These are phyloP conservation scores for Cytospora piceae DNA, from an alignment of 2,329 filamentous ascomycete species.

Conservation along the genomic window DNA sequence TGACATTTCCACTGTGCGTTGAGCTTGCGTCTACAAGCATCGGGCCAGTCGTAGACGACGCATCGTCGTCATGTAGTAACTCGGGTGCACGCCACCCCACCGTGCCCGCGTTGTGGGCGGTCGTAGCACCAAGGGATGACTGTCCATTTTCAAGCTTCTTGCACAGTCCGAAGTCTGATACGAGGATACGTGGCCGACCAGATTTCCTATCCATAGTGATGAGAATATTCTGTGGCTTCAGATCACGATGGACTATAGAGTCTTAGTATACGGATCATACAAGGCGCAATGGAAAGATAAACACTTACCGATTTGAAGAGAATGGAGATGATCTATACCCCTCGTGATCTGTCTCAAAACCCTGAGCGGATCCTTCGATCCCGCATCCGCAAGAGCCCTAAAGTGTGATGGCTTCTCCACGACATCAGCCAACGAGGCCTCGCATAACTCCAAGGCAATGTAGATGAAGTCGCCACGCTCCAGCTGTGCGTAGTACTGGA, in stretches of 20 bases:
- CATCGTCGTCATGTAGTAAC: conserved; percentile 80
- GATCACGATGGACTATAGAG: conserved; percentile 74
- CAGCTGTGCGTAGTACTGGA: conserved; percentile 93
- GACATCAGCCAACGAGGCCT: conserved; percentile 89
- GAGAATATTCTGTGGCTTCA: conserved; percentile 97
- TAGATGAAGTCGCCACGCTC: conserved; percentile 89
- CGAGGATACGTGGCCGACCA: conserved; percentile 79
- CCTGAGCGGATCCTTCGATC: conserved; percentile 75
- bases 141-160: conserved; percentile 96
- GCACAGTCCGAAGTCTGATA: conserved; percentile 96
- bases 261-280: background rate
- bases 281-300: no score
- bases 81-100: conserved; percentile 97
- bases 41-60: conserved; percentile 49
- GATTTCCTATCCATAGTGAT: conserved; percentile 71
- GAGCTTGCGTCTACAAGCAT: conserved; percentile 54
- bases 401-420: conserved; percentile 75
- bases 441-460: conserved; percentile 92
- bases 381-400: conserved; percentile 70
- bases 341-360: conserved; percentile 88
- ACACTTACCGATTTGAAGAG: conserved; percentile 71
- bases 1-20: conserved; percentile 64
- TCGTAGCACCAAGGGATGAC: conserved; percentile 92
- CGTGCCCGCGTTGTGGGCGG: conserved; percentile 89
- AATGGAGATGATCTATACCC: conserved; percentile 86